Evolutionary conservation across 495 filamentous ascomycete genomes (phyloP).

Genomic region (Talaromyces nanjingensis): DNA sequence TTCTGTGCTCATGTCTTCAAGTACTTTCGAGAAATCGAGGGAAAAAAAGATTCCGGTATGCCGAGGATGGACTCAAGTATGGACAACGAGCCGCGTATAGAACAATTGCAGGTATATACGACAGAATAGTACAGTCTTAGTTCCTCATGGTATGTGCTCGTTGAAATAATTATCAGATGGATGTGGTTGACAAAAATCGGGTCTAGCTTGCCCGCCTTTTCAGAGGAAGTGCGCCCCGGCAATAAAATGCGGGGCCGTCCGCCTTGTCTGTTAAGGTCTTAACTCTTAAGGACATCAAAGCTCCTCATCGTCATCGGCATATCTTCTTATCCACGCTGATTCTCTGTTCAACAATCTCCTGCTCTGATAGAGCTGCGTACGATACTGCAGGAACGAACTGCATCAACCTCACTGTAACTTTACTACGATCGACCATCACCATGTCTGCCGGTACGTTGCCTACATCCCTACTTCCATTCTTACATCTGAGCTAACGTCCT

Average conservation of each 20-base stretch:
- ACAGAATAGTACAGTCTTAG: background rate
- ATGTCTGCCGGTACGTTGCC: conserved; percentile 4
- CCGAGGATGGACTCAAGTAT: background rate
- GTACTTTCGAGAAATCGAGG: background rate
- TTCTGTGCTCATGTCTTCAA: conserved; percentile 44
- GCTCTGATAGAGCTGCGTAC: background rate
- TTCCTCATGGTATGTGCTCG: background rate
- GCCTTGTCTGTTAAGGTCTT: background rate
- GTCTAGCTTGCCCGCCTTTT: background rate
- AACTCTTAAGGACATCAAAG: background rate
- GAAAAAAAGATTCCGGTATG: background rate
- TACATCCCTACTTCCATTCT: background rate
- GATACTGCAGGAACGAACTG: background rate
- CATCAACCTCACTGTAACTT: background rate
- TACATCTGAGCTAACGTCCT: background rate
- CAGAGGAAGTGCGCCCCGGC: background rate
- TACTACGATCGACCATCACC: background rate
- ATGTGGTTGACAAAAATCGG: background rate
- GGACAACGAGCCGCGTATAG: background rate
- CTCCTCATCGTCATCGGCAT: background rate
- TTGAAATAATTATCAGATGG: background rate
- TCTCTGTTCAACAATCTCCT: background rate
- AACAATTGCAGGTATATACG: background rate
- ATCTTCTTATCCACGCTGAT: background rate
- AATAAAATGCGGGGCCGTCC: conserved; percentile 1